phyloP scores from a whole-genome alignment of 352 stramenopile genomes.

The Blastocystis sp. region DNA sequence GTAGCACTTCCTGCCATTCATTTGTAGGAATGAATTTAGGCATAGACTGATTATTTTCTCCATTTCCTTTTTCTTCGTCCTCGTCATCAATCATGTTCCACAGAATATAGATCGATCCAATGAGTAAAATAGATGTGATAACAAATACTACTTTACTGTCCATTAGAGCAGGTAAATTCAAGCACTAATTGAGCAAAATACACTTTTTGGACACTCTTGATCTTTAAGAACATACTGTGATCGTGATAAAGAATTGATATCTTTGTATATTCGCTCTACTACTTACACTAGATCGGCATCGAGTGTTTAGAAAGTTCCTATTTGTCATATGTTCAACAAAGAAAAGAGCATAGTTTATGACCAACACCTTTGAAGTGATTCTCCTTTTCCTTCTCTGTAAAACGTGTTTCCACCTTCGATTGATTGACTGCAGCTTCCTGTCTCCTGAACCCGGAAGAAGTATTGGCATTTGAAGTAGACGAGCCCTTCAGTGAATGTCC shows the following conservation, averaged over 20 bases:
- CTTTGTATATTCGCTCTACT: too few relatives aligned
- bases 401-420: not conserved
- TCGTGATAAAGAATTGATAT: too few relatives aligned
- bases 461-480: not conserved
- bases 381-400: conserved; percentile 1
- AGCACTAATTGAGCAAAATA: too few relatives aligned
- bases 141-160: not conserved
- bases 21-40: conserved; percentile 31
- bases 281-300: too few relatives aligned
- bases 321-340: too few relatives aligned
- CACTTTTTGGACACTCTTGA: too few relatives aligned
- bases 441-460: not conserved
- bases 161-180: not conserved
- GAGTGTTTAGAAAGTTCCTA: too few relatives aligned
- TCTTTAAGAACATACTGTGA: too few relatives aligned
- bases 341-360: not conserved
- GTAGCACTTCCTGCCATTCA: conserved; percentile 38
- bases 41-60: not conserved
- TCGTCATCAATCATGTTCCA: not conserved
- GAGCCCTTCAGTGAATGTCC: not conserved
- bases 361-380: conserved; percentile 19
- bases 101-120: not conserved
- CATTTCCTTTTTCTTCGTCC: not conserved
- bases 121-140: not conserved
- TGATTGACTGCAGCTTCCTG: not conserved